Evolutionary conservation across 192 early-diverging fungal genomes (phyloP), one percentile per base, ranked within the genome.

Genomic region (Coemansia sp.): DNA sequence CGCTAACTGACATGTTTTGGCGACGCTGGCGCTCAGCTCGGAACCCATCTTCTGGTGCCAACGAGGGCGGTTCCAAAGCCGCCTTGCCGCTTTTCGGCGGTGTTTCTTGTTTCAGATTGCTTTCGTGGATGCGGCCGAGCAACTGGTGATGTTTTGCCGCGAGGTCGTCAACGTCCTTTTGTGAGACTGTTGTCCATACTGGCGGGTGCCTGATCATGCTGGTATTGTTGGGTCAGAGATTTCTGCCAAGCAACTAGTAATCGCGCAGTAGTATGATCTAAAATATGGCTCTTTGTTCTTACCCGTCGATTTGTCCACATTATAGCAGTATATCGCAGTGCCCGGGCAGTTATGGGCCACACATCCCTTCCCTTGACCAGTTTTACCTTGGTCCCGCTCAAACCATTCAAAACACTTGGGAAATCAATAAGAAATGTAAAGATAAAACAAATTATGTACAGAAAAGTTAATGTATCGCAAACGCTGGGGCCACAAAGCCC

Each of bases 81-180:
- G 31, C 5, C 6, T 34, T 34, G 31, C 8, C 31, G 31, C 7
- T 9, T 34, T 34, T 34, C 7, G 31, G 31, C 31, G 6, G 1
- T 34, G 31, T 8, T 34, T 34, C 31, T 34, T 34, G 31, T 6
- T 34, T 34, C 49, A 28, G 34, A 23, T 14, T 24, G 53, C 49
- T 46, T 26, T 42, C n/a, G 42, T 71, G 61, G 25, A 77, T 60
- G 47, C 57, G 57, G 1, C 17, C 60, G 12, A 79, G 67, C 20
- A 79, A 60, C 67, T 46, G 26, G 61, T 68, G 71, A 57, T 79
- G 76, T 44, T 46, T 56, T 12, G 67, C 52, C 2, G 77, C 77
- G 18, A 79, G 65, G 51, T 62, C 68, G 38, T 79, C 77, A 11
- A 71, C 71, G 62, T 79, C 77, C 62, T 73, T 71, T 63, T 79